These are phyloP conservation scores for Vigna nakashimae DNA, from an alignment of 306 rosid genomes.

Conservation along the genomic window DNA sequence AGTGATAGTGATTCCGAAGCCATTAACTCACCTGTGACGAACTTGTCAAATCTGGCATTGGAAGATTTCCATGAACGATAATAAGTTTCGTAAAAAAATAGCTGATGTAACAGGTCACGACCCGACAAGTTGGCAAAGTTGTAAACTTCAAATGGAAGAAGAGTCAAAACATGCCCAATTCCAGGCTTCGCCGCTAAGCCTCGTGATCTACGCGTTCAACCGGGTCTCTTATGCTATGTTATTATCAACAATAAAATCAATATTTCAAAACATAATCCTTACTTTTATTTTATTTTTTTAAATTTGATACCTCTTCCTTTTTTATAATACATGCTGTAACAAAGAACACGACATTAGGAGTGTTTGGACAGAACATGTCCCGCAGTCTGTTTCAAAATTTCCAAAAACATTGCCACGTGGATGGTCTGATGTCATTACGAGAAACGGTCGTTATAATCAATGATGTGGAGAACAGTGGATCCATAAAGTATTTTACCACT, in stretches of 20 bases:
- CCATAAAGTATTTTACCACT: neutral
- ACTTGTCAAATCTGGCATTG: neutral
- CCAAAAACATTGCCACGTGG: neutral
- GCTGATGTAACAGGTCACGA: neutral
- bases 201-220: neutral
- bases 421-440: neutral
- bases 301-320: neutral
- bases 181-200: neutral
- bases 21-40: neutral
- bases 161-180: neutral
- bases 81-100: neutral
- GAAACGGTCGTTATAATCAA: neutral
- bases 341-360: neutral
- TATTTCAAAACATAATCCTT: too few relatives aligned
- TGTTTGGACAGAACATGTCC: neutral
- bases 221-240: neutral
- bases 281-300: too few relatives aligned
- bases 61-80: neutral
- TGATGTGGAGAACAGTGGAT: neutral
- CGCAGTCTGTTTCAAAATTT: neutral
- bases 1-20: too few relatives aligned
- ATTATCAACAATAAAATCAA: too few relatives aligned
- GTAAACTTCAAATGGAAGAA: neutral
- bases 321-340: neutral
- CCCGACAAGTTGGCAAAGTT: constrained; percentile 2